A percentile compares a stretch with the other conserved stretches of the same genome.
These are phyloP conservation scores for Aquilaria sinensis DNA, from an alignment of 345 rosid species.

Conservation along the genomic window DNA sequence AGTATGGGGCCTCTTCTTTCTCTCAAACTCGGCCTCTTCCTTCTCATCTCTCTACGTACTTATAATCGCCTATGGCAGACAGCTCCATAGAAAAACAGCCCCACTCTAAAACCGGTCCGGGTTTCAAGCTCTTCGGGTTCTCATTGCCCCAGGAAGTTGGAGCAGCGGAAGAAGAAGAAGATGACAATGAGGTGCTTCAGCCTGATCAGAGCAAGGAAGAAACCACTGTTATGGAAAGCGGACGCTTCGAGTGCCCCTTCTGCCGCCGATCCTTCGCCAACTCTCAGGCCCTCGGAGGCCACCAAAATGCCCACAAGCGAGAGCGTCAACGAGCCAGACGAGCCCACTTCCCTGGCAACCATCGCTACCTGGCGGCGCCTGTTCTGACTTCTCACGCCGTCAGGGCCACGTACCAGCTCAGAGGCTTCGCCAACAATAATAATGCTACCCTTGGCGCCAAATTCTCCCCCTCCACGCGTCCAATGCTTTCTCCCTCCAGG, in stretches of 20 bases:
- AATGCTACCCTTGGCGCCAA: conserved; percentile 9
- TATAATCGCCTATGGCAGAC: conserved; percentile 16
- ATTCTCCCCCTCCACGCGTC: neutral
- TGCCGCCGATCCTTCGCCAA: conserved; percentile 47
- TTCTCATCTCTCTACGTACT: neutral
- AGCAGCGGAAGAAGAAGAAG: conserved; percentile 13
- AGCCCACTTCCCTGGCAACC: conserved; percentile 24
- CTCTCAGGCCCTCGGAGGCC: conserved; percentile 62
- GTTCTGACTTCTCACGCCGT: conserved; percentile 22
- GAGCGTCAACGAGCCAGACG: conserved; percentile 50
- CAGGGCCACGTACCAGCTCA: conserved; percentile 14
- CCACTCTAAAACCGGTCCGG: conserved; percentile 17
- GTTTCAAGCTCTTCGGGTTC: conserved; percentile 39
- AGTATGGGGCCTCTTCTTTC: conserved; percentile 1
- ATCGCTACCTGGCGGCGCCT: conserved; percentile 22
- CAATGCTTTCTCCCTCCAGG: conserved; percentile 5
- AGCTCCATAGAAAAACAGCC: conserved; percentile 15
- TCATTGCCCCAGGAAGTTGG: conserved; percentile 18
- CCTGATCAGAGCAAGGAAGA: too few species aligned
- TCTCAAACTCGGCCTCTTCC: neutral
- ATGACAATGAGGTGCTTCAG: neutral
- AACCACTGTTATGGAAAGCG: conserved; percentile 8
- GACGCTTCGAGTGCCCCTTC: conserved; percentile 51
- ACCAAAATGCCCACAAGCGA: conserved; percentile 59
- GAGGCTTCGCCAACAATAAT: conserved; percentile 4